phyloP scores from a whole-genome alignment of 805 yeast genomes.

The Hyphopichia homilentoma region DNA sequence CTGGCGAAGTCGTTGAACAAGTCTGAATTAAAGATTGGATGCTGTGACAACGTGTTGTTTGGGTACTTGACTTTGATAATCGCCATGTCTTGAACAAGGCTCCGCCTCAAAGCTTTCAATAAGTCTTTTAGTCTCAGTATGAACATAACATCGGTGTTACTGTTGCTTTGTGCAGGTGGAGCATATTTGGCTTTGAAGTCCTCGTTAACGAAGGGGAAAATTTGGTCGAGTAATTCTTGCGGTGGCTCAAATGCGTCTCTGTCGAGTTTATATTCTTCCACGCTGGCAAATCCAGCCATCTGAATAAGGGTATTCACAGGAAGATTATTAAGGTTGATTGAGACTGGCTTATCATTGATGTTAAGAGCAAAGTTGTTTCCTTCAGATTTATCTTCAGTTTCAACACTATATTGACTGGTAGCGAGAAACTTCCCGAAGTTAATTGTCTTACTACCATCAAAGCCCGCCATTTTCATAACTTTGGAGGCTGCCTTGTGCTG shows the following conservation, averaged over 20 bases:
- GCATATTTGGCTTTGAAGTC: conserved; percentile 6
- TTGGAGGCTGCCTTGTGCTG: conserved; percentile 22
- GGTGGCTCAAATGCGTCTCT: conserved; percentile 24
- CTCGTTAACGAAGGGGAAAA: conserved; percentile 26
- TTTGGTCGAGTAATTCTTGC: conserved; percentile 14
- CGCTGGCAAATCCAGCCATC: conserved; percentile 19
- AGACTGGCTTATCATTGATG: conserved; percentile 8
- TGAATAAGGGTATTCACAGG: conserved; percentile 12
- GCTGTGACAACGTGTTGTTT: conserved; percentile 17
- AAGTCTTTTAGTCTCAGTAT: conserved; percentile 8
- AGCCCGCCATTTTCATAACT: conserved; percentile 15
- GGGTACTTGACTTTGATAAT: conserved; percentile 18
- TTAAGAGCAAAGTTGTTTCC: conserved; percentile 1
- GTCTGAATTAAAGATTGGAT: conserved; percentile 19
- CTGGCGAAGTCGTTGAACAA: conserved; percentile 14
- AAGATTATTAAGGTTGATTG: conserved; percentile 7
- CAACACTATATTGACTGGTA: conserved; percentile 9
- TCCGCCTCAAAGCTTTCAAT: conserved; percentile 15
- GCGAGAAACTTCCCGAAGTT: conserved; percentile 16
- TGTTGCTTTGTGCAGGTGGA: conserved; percentile 4
- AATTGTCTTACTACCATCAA: conserved; percentile 14
- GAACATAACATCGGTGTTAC: background rate
- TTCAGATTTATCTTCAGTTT: background rate
- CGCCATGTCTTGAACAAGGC: conserved; percentile 30
- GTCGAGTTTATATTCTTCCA: conserved; percentile 13